phyloP scores from a whole-genome alignment of 305 asterid species.

The Rubia tinctorum region DNA sequence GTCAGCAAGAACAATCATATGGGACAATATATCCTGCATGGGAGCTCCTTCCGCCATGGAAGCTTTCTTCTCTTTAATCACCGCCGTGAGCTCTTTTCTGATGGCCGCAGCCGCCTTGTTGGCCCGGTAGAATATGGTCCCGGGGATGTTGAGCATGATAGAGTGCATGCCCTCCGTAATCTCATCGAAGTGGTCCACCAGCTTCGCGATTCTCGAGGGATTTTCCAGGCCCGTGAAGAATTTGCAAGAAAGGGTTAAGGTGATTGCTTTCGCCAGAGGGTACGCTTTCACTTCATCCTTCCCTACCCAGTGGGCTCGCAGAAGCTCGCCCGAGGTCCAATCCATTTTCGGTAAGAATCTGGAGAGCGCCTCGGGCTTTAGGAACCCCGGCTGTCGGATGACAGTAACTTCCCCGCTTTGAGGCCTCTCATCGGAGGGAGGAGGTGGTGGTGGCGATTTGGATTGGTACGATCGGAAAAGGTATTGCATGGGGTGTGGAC shows the following conservation, averaged over 20 bases:
- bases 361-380: conserved; percentile 52
- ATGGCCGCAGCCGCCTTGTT: conserved; percentile 47
- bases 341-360: conserved; percentile 46
- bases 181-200: conserved; percentile 42
- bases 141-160: conserved; percentile 39
- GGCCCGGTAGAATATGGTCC: conserved; percentile 41
- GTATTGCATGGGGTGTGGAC: conserved; percentile 49
- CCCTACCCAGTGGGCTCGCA: conserved; percentile 32
- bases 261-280: conserved; percentile 45
- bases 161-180: conserved; percentile 49
- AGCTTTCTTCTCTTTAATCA: conserved; percentile 50
- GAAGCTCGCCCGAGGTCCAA: conserved; percentile 22
- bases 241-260: conserved; percentile 22
- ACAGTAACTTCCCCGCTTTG: background rate
- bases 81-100: conserved; percentile 35
- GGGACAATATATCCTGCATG: conserved; percentile 45
- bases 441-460: conserved; percentile 14
- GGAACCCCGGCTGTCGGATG: conserved; percentile 56
- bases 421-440: background rate
- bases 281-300: conserved; percentile 27
- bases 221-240: conserved; percentile 43
- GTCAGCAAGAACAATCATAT: conserved; percentile 42
- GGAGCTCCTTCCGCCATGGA: conserved; percentile 30
- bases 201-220: conserved; percentile 37
- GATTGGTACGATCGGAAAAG: conserved; percentile 46